These are phyloP conservation scores for Apiotrichum brassicae DNA, from an alignment of 1,284 basidiomycete genomes.

Conservation along the genomic window DNA sequence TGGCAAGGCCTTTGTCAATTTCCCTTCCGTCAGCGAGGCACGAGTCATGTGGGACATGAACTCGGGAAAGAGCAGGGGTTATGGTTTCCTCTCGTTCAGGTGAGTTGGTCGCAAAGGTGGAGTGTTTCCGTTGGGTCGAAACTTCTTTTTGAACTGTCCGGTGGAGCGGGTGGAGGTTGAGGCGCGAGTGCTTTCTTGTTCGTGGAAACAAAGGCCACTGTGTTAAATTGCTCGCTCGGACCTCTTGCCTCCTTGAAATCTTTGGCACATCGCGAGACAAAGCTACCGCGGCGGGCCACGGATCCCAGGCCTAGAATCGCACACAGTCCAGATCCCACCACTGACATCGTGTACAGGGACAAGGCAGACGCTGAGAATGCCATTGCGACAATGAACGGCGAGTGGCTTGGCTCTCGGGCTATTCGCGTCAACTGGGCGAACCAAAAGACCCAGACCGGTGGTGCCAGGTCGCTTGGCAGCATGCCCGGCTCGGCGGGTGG, in stretches of 20 bases:
- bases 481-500: constrained; percentile 20
- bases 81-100: constrained; percentile 54
- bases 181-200: no score
- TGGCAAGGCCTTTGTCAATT: constrained; percentile 88
- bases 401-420: constrained; percentile 94
- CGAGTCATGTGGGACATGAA: constrained; percentile 99
- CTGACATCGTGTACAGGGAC: constrained; percentile 68
- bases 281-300: no score
- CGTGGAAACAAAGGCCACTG: no score
- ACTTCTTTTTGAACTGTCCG: no score
- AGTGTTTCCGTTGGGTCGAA: no score
- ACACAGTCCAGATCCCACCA: not conserved
- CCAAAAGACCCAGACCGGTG: constrained; percentile 74
- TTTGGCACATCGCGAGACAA: no score
- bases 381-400: constrained; percentile 97
- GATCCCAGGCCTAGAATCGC: no score
- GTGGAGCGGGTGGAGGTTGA: no score
- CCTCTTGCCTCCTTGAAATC: no score
- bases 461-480: constrained; percentile 49
- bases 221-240: no score
- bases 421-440: constrained; percentile 99
- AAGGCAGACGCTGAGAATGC: constrained; percentile 97
- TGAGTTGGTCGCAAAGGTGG: constrained; percentile 20
- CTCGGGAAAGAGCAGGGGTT: constrained; percentile 79
- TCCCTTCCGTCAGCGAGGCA: constrained; percentile 90